phyloP scores from a whole-genome alignment of 164 flowering plant species.

The Platanus orientalis region DNA sequence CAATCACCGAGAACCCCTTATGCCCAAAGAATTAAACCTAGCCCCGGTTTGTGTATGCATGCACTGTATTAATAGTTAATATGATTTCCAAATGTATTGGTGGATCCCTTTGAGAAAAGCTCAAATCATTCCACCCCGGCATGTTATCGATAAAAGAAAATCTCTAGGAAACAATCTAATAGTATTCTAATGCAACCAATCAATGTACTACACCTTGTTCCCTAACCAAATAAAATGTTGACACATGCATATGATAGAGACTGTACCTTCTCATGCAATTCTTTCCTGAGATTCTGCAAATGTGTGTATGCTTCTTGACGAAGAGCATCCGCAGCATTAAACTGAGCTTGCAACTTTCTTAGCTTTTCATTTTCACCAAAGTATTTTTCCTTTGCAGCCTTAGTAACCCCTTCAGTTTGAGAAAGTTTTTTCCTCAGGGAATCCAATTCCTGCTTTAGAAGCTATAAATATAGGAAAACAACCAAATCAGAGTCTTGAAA shows the following conservation, averaged over 20 bases:
- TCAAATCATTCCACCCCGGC: no score
- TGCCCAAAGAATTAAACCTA: no score
- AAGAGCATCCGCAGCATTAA: conserved; percentile 48
- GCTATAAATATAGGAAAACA: conserved; percentile 26
- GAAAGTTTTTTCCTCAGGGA: conserved; percentile 33
- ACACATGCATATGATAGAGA: not conserved
- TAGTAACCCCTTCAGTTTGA: conserved; percentile 41
- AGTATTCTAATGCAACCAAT: no score
- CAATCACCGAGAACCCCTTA: no score
- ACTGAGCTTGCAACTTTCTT: conserved; percentile 37
- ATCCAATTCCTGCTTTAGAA: conserved; percentile 52
- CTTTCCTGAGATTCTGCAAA: conserved; percentile 45
- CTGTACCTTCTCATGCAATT: conserved; percentile 52
- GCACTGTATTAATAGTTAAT: no score
- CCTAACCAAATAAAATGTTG: not conserved
- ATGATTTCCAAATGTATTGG: no score
- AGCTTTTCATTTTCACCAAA: conserved; percentile 32
- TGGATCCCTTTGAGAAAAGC: no score
- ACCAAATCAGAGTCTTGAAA: conserved; percentile 11
- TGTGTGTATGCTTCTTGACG: conserved; percentile 68
- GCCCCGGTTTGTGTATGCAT: no score
- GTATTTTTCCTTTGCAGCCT: conserved; percentile 38
- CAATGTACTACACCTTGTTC: no score
- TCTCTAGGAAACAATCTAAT: no score
- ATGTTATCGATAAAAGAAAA: no score